These are phyloP conservation scores for Nemania sp. DNA, from an alignment of 2,329 filamentous ascomycete genomes.

Conservation along the genomic window DNA sequence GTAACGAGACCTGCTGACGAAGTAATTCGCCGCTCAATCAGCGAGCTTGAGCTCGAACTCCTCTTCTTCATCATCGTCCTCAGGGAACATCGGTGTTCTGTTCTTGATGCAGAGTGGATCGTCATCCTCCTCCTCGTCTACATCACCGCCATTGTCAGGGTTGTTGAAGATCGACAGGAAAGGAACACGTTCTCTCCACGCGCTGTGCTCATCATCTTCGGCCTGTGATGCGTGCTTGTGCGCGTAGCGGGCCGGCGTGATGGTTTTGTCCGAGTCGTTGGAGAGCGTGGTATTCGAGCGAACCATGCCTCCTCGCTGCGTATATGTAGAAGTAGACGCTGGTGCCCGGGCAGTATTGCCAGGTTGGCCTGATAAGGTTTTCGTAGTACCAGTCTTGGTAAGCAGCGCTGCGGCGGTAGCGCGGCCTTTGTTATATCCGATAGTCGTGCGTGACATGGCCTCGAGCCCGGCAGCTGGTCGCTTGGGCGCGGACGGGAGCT, in stretches of 20 bases:
- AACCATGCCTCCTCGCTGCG: slow-evolving; percentile 29
- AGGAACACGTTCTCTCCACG: slow-evolving; percentile 48
- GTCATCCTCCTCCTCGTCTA: slow-evolving; percentile 45
- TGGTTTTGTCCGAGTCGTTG: slow-evolving; percentile 47
- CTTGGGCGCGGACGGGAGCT: slow-evolving; percentile 49
- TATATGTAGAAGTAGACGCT: not conserved
- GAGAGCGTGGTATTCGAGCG: slow-evolving; percentile 45
- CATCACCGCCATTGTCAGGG: slow-evolving; percentile 19
- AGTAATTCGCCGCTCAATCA: slow-evolving; percentile 16
- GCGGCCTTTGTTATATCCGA: slow-evolving; percentile 83
- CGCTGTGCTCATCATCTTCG: slow-evolving; percentile 42
- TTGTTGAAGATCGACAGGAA: slow-evolving; percentile 64
- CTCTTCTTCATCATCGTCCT: slow-evolving; percentile 52
- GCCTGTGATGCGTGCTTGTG: slow-evolving; percentile 33
- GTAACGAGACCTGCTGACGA: not conserved
- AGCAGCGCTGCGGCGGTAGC: slow-evolving; percentile 54
- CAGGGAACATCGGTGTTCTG: slow-evolving; percentile 38
- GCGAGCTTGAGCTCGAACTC: slow-evolving; percentile 59
- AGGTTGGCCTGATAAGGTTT: slow-evolving; percentile 28
- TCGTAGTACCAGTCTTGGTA: slow-evolving; percentile 37
- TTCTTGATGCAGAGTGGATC: slow-evolving; percentile 37
- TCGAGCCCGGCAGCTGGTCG: slow-evolving; percentile 60
- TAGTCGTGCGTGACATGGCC: slow-evolving; percentile 74
- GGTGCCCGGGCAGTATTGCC: slow-evolving; percentile 18
- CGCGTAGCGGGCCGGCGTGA: slow-evolving; percentile 52